Percentiles rank a stretch among this genome's conserved stretches.
Evolutionary conservation across 139 green algal species (phyloP).

Genomic region (Desmodesmus armatus): DNA sequence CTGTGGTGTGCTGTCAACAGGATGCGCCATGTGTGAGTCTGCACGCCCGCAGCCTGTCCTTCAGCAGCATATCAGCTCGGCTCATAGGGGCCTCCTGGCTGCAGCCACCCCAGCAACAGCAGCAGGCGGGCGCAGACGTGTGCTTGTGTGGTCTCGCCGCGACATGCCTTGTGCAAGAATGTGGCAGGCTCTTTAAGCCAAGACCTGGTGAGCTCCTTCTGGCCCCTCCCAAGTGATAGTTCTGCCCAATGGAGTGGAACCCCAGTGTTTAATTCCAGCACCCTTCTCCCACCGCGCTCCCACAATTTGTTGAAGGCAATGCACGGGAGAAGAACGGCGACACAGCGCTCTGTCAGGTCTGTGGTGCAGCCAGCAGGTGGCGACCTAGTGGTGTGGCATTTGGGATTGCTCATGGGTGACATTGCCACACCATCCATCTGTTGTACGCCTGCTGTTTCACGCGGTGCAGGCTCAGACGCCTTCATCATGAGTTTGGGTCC

Average conservation of each 20-base stretch:
- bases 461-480: background rate
- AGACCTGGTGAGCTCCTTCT: background rate
- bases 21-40: slow-evolving; percentile 15
- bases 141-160: slow-evolving; percentile 2
- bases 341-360: no score
- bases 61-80: background rate
- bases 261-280: no score
- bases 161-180: background rate
- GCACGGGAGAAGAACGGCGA: no score
- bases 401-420: no score
- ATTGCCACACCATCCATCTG: no score
- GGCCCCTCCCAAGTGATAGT: no score
- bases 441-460: background rate
- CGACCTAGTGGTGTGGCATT: no score
- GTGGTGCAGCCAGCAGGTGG: no score
- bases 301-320: no score
- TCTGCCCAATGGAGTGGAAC: no score
- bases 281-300: no score
- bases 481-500: slow-evolving; percentile 30
- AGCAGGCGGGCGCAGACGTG: background rate
- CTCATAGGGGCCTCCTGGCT: no score
- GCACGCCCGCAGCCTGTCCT: slow-evolving; percentile 23
- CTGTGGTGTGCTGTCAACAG: background rate
- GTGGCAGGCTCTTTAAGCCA: slow-evolving; percentile 16
- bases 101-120: background rate